Evolutionary conservation across 1,284 basidiomycete genomes (phyloP), one percentile per base, ranked within the genome.

Genomic region (Fomitopsis betulina): DNA sequence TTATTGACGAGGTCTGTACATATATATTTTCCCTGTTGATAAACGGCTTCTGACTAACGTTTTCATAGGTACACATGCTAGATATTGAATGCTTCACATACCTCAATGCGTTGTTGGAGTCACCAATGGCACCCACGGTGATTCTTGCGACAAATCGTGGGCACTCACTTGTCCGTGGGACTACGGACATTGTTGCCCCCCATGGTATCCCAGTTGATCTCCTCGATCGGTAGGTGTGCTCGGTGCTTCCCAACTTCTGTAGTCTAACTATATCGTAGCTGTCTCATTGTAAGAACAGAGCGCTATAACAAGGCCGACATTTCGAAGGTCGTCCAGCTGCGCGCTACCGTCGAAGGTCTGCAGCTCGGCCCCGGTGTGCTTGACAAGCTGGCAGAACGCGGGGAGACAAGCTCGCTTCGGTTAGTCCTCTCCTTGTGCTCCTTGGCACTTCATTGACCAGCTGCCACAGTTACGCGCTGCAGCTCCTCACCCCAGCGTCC

Each of bases 71-170:
- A 21, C 96, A 99, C 78, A 98, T 98, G 96, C 87, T 99, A 63
- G 96, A 99, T 74, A 96, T 98, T 71, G 97, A 99, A 74, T 98
- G 96, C 75, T 99, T 98, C 79, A 98, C 96, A 8, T 99, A 97
- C 76, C 84, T 99, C 54, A 99, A 99, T 75, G 90, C 95, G 13
- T 85, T 98, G 8, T 82, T 99, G 56, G 96, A 99, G 74, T 95
- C 94, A 1, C 89, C 93, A 17, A 94, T 99, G 87, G 94, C 94
- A 15, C 96, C 97, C 0, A 97, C 97, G 17, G 96, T 99, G 50
- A 93, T 99, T 65, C 82, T 98, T 57, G 97, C 97, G 0, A 97
- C 96, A 25, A 99, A 99, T 73, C 85, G 97, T 33, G 97, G 96
- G 4, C 89, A 94, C 65, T 86, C 91, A 17, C 85, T 94, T 5